Evolutionary conservation across 176 grass and related monocot species (phyloP), one percentile per base, ranked within the genome.

Genomic region (Typha latifolia): DNA sequence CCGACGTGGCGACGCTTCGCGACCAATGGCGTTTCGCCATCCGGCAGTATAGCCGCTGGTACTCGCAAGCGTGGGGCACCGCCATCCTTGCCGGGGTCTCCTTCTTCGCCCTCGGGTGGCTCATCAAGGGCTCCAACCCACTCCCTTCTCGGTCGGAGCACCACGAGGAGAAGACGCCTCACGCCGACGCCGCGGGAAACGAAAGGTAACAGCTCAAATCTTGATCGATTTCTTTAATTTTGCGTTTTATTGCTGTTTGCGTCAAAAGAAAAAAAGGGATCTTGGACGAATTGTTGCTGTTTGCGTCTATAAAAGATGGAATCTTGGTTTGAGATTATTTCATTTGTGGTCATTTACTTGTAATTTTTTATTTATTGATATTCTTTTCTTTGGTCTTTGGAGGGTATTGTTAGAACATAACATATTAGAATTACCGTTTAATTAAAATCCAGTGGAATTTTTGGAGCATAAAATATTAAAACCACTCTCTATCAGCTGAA

Each of bases 31-130:
- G 79, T 12, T 96, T 77, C 66, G 91, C 91, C 21, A 81, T 85
- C 43, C 79, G 91, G 52, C 86, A 88, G 76, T 96, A 96, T 80
- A 91, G 91, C 77, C 68, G 82, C 59, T 91, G 88, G 91, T 96
- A 96, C 84, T 96, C 91, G 5, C 91, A 85, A 66, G 87, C 91
- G 14, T 96, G 91, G 91, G 91, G 91, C n/a, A 85, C 79, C 4
- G 84, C 91, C 66, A 88, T 91, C 78, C 91, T 96, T 18, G 91
- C 87, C 27, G 91, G 84, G 18, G 77, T 48, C 21, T 79, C 76
- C 64, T 82, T 91, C 79, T 96, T 90, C 76, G 82, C 72, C 26
- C 61, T 91, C 9, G 87, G 87, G 10, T 82, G 91, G 87, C 49
- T 86, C 19, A 68, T 96, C 31, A 96, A 88, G 84, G 91, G 91